phyloP scores from a whole-genome alignment of 306 rosid genomes.

The Sesbania bispinosa region DNA sequence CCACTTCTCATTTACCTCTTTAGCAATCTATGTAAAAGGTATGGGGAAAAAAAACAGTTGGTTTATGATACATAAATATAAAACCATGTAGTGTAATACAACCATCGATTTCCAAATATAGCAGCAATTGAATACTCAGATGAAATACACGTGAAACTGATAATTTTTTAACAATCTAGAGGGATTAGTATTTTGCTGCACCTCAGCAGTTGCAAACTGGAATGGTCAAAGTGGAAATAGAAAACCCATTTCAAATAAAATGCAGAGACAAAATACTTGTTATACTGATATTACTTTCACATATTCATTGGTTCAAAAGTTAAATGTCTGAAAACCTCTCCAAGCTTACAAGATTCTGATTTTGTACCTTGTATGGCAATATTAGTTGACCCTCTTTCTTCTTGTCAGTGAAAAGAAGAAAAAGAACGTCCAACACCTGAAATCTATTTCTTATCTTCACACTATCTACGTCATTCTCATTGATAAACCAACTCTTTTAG shows the following conservation, averaged over 20 bases:
- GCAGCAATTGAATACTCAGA: neutral
- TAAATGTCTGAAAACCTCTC: conserved; percentile 4
- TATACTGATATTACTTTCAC: neutral
- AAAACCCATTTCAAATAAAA: neutral
- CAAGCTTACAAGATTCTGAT: conserved; percentile 33
- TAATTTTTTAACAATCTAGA: neutral
- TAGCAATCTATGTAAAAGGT: neutral
- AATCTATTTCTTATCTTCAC: conserved; percentile 28
- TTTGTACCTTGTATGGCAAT: conserved; percentile 42
- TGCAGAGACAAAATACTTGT: neutral
- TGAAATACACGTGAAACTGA: neutral
- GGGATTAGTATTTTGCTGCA: neutral
- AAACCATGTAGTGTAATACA: neutral
- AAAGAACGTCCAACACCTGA: conserved; percentile 20
- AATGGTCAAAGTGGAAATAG: neutral
- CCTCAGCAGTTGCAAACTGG: neutral
- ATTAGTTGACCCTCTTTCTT: conserved; percentile 32
- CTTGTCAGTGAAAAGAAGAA: conserved; percentile 26
- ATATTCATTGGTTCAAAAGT: conserved; percentile 20
- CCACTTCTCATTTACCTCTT: neutral
- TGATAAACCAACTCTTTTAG: conserved; percentile 20
- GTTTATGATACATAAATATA: neutral
- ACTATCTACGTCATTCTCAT: neutral
- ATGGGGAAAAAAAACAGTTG: neutral
- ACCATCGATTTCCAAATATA: neutral